phyloP scores from a whole-genome alignment of 805 yeast species.

The Candida sphagnicola region DNA sequence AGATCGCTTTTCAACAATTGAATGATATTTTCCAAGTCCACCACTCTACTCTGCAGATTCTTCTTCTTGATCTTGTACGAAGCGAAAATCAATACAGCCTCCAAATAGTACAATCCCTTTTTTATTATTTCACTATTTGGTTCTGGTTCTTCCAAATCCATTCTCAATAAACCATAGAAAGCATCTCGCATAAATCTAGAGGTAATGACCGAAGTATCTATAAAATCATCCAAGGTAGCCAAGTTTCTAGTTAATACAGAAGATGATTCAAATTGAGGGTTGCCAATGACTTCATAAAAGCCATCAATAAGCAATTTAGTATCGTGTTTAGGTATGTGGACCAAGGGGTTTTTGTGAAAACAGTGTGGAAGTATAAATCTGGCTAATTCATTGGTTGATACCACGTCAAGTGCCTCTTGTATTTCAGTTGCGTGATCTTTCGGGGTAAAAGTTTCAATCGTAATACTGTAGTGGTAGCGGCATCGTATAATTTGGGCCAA shows the following conservation, averaged over 20 bases:
- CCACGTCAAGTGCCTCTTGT: slow-evolving; percentile 22
- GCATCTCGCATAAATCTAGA: slow-evolving; percentile 44
- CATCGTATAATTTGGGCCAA: slow-evolving; percentile 77
- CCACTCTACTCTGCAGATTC: slow-evolving; percentile 73
- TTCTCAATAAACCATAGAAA: slow-evolving; percentile 44
- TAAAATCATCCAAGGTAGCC: slow-evolving; percentile 40
- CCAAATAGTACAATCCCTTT: slow-evolving; percentile 63
- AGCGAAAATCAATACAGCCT: slow-evolving; percentile 66
- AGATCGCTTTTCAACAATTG: slow-evolving; percentile 64
- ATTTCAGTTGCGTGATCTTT: slow-evolving; percentile 55
- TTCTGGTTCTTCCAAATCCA: slow-evolving; percentile 27
- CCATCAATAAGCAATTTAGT: slow-evolving; percentile 69
- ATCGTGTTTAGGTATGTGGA: slow-evolving; percentile 61
- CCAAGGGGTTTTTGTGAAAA: slow-evolving; percentile 54
- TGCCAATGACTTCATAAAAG: slow-evolving; percentile 68
- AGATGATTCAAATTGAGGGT: slow-evolving; percentile 46
- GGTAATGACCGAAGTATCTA: slow-evolving; percentile 43
- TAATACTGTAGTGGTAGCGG: slow-evolving; percentile 63
- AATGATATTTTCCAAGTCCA: slow-evolving; percentile 75
- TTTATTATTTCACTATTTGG: slow-evolving; percentile 21
- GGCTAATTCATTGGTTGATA: slow-evolving; percentile 34
- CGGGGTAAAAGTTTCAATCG: slow-evolving; percentile 58
- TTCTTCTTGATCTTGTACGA: slow-evolving; percentile 68
- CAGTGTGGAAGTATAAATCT: slow-evolving; percentile 54
- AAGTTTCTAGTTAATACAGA: slow-evolving; percentile 44